These are phyloP conservation scores for Candida albicans DNA, from an alignment of 1,139 yeast species.

Conservation along the genomic window DNA sequence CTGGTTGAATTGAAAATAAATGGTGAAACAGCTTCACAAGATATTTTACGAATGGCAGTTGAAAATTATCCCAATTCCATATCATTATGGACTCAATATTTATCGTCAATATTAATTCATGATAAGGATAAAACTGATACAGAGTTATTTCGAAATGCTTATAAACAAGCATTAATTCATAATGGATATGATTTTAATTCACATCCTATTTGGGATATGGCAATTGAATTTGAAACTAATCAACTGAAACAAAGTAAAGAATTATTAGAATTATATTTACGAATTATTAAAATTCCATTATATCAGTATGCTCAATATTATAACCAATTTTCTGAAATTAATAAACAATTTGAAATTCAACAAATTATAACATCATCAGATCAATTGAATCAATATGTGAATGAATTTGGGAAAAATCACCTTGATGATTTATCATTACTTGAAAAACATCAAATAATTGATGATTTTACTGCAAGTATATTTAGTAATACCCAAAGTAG, in stretches of 20 bases:
- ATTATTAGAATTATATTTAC: slow-evolving; percentile 38
- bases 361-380: slow-evolving; percentile 31
- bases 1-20: slow-evolving; percentile 53
- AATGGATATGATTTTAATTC: slow-evolving; percentile 62
- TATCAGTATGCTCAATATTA: slow-evolving; percentile 71
- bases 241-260: slow-evolving; percentile 17
- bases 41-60: slow-evolving; percentile 47
- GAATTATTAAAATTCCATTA: slow-evolving; percentile 54
- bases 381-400: slow-evolving; percentile 20
- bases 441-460: slow-evolving; percentile 40
- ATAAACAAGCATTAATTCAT: slow-evolving; percentile 35
- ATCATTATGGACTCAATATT: slow-evolving; percentile 67
- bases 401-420: slow-evolving; percentile 22
- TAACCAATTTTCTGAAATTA: slow-evolving; percentile 47
- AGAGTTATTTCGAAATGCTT: slow-evolving; percentile 33
- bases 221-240: slow-evolving; percentile 47
- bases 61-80: slow-evolving; percentile 54
- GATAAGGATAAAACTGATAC: slow-evolving; percentile 18
- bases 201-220: slow-evolving; percentile 66
- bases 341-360: slow-evolving; percentile 31
- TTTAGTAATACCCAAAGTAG: slow-evolving; percentile 48
- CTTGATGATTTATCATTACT: slow-evolving; percentile 26
- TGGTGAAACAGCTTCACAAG: slow-evolving; percentile 53
- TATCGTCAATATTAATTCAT: slow-evolving; percentile 47
- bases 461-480: slow-evolving; percentile 40